Evolutionary conservation across 352 stramenopile species (phyloP).

Genomic region (Phytopythium helicoides): DNA sequence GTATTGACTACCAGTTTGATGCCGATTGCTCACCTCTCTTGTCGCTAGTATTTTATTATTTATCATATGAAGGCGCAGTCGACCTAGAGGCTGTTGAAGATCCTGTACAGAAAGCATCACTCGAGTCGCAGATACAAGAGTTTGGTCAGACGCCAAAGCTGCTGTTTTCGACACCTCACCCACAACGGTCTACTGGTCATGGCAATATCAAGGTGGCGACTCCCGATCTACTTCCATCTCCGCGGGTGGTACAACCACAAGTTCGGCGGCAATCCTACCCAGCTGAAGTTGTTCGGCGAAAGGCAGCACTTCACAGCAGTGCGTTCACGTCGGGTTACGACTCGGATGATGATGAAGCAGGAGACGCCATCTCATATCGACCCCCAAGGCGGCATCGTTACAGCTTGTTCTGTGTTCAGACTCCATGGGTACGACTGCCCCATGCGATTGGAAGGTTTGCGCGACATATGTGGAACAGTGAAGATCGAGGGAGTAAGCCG

Average conservation of each 20-base stretch:
- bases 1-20: slow-evolving; percentile 1
- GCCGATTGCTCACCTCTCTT: slow-evolving; percentile 11
- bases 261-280: slow-evolving; percentile 20
- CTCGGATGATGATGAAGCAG: slow-evolving; percentile 29
- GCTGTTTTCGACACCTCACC: slow-evolving; percentile 74
- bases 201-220: slow-evolving; percentile 49
- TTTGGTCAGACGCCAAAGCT: slow-evolving; percentile 90
- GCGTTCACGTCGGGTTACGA: slow-evolving; percentile 28
- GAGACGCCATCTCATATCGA: slow-evolving; percentile 2
- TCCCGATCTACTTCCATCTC: slow-evolving; percentile 46
- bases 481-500: slow-evolving; percentile 38
- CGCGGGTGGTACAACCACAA: slow-evolving; percentile 18
- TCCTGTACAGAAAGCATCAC: slow-evolving; percentile 89
- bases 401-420: slow-evolving; percentile 47
- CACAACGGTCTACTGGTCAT: slow-evolving; percentile 43
- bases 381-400: slow-evolving; percentile 13
- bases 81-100: slow-evolving; percentile 85
- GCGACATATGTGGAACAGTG: slow-evolving; percentile 10
- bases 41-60: slow-evolving; percentile 84
- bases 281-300: neutral
- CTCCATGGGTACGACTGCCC: slow-evolving; percentile 31
- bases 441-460: slow-evolving; percentile 5
- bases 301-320: slow-evolving; percentile 7
- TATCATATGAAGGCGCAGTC: slow-evolving; percentile 86
- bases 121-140: slow-evolving; percentile 92